Base-by-base conservation (phyloP, 1,284 basidiomycete species). In the Gomphus sp. region DNA sequence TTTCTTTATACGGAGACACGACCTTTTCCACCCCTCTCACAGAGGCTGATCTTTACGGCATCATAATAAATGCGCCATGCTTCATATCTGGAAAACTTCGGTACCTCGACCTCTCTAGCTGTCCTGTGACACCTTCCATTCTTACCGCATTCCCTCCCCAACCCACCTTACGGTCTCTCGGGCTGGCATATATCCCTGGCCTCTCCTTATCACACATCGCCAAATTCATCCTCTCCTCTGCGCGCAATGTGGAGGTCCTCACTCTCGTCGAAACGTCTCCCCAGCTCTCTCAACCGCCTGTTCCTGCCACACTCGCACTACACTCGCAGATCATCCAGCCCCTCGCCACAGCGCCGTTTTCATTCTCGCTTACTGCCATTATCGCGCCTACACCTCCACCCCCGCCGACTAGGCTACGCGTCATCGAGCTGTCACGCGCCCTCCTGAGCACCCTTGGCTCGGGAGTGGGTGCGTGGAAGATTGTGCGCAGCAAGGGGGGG, bases 41-140 rank as follows among this genome's bases (percentile, higher is more conserved):
- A 10, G 73, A 74, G 44, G 79, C 82, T 25, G 87, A 98, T 62
- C 77, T 98, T 36, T 66, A 72, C 25, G 77, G 81, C 25, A 83
- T 98, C 55, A 70, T 98, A 58, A 76, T 79, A 1, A 71, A 73
- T 14, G 93, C 93, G 0, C 93, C 93, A 0, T 93, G 90, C 68
- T 89, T 99, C 75, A 74, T 76, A 14, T 83, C 78, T 37, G 91
- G 92, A 16, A 72, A 81, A 57, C 76, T 98, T 49, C 79, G 85
- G 14, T 98, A 95, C 72, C 81, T 99, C 61, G 96, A 99, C 71
- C 71, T 99, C 18, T 95, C 93, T 9, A 91, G 90, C 60, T 79
- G 91, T 5, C 86, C 86, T 0, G 66, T 98, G 49, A 89, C 86
- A 4, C 72, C 77, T 56, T 77, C 78, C 4, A 71, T 87, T 47